These are phyloP conservation scores for Populus deltoides DNA, from an alignment of 345 rosid genomes.

Conservation along the genomic window DNA sequence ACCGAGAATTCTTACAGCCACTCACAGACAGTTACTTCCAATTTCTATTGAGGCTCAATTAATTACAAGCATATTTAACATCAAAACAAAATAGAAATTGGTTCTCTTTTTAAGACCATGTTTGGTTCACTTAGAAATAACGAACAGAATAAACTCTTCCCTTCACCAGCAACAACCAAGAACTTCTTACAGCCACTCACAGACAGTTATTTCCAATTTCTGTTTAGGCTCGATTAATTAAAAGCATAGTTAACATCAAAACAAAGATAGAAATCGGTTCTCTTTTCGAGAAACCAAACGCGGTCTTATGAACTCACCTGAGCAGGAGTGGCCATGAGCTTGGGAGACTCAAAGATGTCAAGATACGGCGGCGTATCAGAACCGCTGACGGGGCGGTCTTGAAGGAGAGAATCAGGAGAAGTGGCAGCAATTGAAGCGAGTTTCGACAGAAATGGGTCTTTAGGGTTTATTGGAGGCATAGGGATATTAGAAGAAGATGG, in stretches of 20 bases:
- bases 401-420: constrained; percentile 53
- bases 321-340: constrained; percentile 81
- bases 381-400: constrained; percentile 31
- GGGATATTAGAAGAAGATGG: constrained; percentile 50
- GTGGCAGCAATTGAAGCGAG: constrained; percentile 59
- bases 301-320: constrained; percentile 34
- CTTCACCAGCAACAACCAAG: too few relatives aligned
- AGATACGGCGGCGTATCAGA: constrained; percentile 63
- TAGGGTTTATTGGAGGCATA: constrained; percentile 67
- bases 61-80: not conserved
- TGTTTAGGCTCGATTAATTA: too few relatives aligned
- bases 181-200: too few relatives aligned
- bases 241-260: not conserved
- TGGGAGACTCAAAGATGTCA: constrained; percentile 69
- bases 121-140: too few relatives aligned
- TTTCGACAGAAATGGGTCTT: constrained; percentile 64
- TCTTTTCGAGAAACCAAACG: too few relatives aligned
- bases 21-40: too few relatives aligned
- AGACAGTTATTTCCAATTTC: too few relatives aligned
- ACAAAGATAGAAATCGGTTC: not conserved
- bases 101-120: too few relatives aligned
- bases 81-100: not conserved
- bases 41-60: too few relatives aligned
- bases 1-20: too few relatives aligned
- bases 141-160: too few relatives aligned